phyloP scores from a whole-genome alignment of 2,329 filamentous ascomycete genomes.

The Talaromyces sp. region DNA sequence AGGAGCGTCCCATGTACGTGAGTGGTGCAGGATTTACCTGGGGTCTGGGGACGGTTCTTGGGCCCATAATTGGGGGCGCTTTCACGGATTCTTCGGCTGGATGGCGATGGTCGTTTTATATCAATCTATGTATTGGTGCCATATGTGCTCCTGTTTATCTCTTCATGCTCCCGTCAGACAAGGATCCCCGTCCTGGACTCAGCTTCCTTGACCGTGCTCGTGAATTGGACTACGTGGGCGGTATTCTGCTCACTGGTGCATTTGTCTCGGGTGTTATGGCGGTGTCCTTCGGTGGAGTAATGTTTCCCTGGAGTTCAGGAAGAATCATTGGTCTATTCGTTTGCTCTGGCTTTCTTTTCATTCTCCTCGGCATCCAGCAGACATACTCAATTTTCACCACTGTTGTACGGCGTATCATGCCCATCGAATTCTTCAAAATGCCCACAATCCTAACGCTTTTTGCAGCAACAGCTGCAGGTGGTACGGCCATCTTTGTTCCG shows the following conservation, averaged over 20 bases:
- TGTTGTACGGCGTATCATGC: conserved; percentile 45
- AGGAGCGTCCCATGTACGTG: conserved; percentile 34
- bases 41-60: conserved; percentile 36
- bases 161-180: conserved; percentile 17
- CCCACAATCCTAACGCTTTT: conserved; percentile 40
- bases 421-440: conserved; percentile 44
- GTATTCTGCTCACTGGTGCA: conserved; percentile 40
- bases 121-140: conserved; percentile 18
- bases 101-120: conserved; percentile 38
- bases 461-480: conserved; percentile 26
- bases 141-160: background rate
- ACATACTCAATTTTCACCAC: conserved; percentile 42
- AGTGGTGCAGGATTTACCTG: conserved; percentile 31
- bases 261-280: conserved; percentile 45
- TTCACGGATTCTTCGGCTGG: conserved; percentile 28
- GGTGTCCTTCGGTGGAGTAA: conserved; percentile 49
- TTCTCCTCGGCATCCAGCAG: conserved; percentile 49
- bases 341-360: conserved; percentile 43
- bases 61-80: conserved; percentile 39
- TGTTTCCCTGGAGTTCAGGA: conserved; percentile 47
- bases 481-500: conserved; percentile 29
- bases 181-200: background rate
- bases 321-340: conserved; percentile 48
- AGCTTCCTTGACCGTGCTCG: background rate
- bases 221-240: conserved; percentile 41